phyloP scores from a whole-genome alignment of 1,284 basidiomycete species.

The Malassezia arunalokei region DNA sequence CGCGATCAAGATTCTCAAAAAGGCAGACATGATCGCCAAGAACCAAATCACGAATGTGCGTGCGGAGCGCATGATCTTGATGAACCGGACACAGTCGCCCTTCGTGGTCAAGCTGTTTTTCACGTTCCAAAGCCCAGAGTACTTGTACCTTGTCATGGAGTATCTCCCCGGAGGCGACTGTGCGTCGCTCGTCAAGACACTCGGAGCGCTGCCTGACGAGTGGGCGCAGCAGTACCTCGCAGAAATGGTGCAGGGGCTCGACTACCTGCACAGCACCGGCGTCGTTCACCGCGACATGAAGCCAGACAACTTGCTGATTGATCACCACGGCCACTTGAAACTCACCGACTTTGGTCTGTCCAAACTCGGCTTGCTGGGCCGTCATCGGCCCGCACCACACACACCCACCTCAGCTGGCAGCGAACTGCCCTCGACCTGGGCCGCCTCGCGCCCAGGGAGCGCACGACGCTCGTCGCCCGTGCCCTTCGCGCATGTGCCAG shows the following conservation, averaged over 20 bases:
- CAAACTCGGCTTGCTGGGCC: conserved; percentile 87
- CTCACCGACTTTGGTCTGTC: conserved; percentile 96
- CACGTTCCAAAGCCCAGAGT: conserved; percentile 49
- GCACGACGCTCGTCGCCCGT: background rate
- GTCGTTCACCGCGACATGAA: conserved; percentile 98
- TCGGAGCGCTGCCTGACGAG: conserved; percentile 85
- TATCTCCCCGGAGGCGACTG: conserved; percentile 77
- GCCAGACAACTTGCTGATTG: conserved; percentile 92
- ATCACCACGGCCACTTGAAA: conserved; percentile 88
- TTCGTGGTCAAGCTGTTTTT: conserved; percentile 55
- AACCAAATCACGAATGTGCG: conserved; percentile 99
- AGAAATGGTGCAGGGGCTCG: conserved; percentile 84
- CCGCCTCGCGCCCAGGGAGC: conserved; percentile 3
- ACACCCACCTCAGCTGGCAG: conserved; percentile 7
- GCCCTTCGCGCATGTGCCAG: conserved; percentile 48
- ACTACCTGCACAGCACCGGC: conserved; percentile 83
- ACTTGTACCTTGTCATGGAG: conserved; percentile 50
- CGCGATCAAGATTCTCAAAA: conserved; percentile 97
- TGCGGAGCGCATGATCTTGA: conserved; percentile 96
- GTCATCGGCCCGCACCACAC: conserved; percentile 53
- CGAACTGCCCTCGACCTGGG: conserved; percentile 15
- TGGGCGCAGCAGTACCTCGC: conserved; percentile 95
- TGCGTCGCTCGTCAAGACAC: conserved; percentile 82
- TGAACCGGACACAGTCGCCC: conserved; percentile 98
- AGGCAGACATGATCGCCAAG: conserved; percentile 99